Conservation (phyloP, 1,284 basidiomycete genomes). For the Abortiporus biennis region DNA sequence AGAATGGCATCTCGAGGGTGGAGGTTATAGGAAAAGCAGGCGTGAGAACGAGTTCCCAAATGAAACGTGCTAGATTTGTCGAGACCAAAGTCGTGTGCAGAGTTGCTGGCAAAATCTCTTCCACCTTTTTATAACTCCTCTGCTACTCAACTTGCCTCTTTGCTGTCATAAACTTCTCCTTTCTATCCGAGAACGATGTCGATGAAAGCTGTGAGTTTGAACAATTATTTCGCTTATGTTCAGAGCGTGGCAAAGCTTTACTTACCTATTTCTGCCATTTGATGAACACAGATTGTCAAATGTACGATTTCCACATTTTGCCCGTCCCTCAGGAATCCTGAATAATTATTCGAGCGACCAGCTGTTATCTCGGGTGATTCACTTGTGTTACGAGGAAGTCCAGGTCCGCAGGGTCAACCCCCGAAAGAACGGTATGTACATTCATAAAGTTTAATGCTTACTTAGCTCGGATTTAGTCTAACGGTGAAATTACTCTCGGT, state of each 20-base stretch:
- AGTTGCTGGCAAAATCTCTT: too few relatives aligned
- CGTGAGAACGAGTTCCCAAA: conserved; percentile 3
- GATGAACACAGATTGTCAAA: conserved; percentile 55
- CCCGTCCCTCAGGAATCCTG: conserved; percentile 8
- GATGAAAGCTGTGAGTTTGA: conserved; percentile 58
- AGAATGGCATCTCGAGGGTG: conserved; percentile 59
- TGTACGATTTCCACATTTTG: conserved; percentile 35
- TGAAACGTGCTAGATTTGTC: neutral
- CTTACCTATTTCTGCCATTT: conserved; percentile 10
- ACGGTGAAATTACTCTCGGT: too few relatives aligned
- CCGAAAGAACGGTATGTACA: conserved; percentile 76
- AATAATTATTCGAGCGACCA: conserved; percentile 31
- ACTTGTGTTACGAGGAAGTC: conserved; percentile 73
- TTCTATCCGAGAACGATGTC: conserved; percentile 32
- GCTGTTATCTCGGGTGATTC: conserved; percentile 89
- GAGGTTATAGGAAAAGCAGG: neutral
- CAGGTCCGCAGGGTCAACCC: conserved; percentile 75
- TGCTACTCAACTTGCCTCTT: neutral
- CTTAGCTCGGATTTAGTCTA: too few relatives aligned
- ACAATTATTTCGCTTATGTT: neutral
- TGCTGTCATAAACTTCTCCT: neutral
- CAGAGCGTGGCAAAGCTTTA: too few relatives aligned
- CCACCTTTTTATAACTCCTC: neutral
- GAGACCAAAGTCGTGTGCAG: too few relatives aligned
- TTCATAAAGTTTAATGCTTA: conserved; percentile 1